Evolutionary conservation across 129 eudicot species (phyloP).

Genomic region (Escallonia rubra): DNA sequence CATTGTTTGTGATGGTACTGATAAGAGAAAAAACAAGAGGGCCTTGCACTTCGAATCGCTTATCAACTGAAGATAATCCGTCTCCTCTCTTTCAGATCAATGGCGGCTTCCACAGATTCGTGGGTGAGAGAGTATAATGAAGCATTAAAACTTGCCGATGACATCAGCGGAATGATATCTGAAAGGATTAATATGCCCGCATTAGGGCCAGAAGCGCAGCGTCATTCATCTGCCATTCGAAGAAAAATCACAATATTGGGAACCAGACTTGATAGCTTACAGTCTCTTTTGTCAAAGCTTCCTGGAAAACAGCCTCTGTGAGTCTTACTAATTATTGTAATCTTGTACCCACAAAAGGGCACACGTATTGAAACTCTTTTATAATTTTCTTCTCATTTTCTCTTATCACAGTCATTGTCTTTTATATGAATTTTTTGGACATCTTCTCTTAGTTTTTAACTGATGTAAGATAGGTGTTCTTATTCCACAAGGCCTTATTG

Average conservation of each 20-base stretch:
- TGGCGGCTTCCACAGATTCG: conserved; percentile 67
- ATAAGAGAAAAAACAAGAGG: no score
- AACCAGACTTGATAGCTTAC: conserved; percentile 73
- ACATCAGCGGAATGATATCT: conserved; percentile 63
- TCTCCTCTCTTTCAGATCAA: conserved; percentile 23
- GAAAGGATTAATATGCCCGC: conserved; percentile 58
- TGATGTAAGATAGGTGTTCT: no score
- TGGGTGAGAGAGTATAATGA: conserved; percentile 78
- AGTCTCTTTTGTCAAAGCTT: conserved; percentile 59
- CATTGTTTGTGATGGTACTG: no score
- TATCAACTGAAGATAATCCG: conserved; percentile 10
- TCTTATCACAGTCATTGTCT: background rate
- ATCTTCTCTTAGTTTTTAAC: no score
- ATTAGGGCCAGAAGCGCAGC: conserved; percentile 69
- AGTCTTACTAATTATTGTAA: conserved; percentile 12
- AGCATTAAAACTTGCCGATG: conserved; percentile 75
- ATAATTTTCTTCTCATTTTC: background rate
- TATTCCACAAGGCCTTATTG: no score
- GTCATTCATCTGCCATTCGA: conserved; percentile 67
- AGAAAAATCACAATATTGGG: conserved; percentile 77
- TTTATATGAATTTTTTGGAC: no score
- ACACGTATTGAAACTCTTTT: background rate
- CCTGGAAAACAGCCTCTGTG: conserved; percentile 75
- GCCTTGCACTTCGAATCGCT: no score
- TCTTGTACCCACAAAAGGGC: background rate